Evolutionary conservation across 805 yeast genomes (phyloP).

Genomic region (Ogataea minuta): DNA sequence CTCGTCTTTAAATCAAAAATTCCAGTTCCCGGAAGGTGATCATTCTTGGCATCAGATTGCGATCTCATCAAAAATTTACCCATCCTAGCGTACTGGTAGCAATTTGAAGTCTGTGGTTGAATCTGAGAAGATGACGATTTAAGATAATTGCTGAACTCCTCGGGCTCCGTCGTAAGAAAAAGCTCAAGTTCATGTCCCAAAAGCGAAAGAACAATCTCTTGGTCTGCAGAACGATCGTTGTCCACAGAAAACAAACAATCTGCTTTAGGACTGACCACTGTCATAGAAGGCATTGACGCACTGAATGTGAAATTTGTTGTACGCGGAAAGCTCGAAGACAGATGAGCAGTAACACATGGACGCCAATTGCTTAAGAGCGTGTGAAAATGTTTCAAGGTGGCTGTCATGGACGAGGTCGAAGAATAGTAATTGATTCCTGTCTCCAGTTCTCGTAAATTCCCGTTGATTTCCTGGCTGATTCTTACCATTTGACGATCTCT

Average conservation of each 20-base stretch:
- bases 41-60: slow-evolving; percentile 81
- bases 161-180: slow-evolving; percentile 59
- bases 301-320: slow-evolving; percentile 38
- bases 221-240: slow-evolving; percentile 63
- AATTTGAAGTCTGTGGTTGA: slow-evolving; percentile 11
- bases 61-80: slow-evolving; percentile 81
- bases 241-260: slow-evolving; percentile 57
- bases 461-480: slow-evolving; percentile 40
- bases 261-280: slow-evolving; percentile 50
- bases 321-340: slow-evolving; percentile 45
- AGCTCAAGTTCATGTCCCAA: slow-evolving; percentile 81
- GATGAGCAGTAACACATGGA: slow-evolving; percentile 45
- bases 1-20: slow-evolving; percentile 90
- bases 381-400: slow-evolving; percentile 72
- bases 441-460: not conserved
- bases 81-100: slow-evolving; percentile 69
- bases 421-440: slow-evolving; percentile 50
- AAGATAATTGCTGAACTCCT: slow-evolving; percentile 45
- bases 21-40: slow-evolving; percentile 81
- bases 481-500: slow-evolving; percentile 54
- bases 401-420: slow-evolving; percentile 88
- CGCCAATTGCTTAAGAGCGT: slow-evolving; percentile 60
- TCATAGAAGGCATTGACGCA: slow-evolving; percentile 51
- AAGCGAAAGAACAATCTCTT: slow-evolving; percentile 64
- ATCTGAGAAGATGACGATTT: slow-evolving; percentile 12